Base-by-base conservation (phyloP, 1,284 basidiomycete species). In the Cryptococcus sp. region DNA sequence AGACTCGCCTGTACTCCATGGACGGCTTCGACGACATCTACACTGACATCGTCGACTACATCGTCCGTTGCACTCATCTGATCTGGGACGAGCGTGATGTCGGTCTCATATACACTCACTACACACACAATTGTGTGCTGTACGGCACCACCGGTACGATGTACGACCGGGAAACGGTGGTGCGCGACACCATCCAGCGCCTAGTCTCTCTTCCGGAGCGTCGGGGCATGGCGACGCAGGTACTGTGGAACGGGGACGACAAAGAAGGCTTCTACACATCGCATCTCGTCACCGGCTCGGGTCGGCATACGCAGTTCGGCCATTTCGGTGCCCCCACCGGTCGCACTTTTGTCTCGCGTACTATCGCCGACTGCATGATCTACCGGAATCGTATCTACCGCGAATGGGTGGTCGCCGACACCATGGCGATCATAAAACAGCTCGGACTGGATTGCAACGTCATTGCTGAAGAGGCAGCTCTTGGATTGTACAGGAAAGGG, bases 321-420 rank as follows among this genome's bases (percentile, higher is more conserved):
- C 54, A 55, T 30, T 55, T 35, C 22, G 54, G 54, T 5, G 30
- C 54, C n/a, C 54, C 54, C 11, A 55, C 54, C 16, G 54, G 54
- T 47, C 46, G 54, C 11, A 55, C 47, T 11, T 55, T 55, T 30
- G 54, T 55, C 20, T 55, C 54, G 16, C 46, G 54, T 19, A 55
- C 54, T n/a, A 55, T 55, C 23, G 54, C 54, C n/a, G 54, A 55
- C 40, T 55, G 54, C 46, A 55, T 55, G 54, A 50, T 55, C 40
- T 55, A 49, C 47, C 46, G 47, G 8, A 55, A 55, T 35, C 20
- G 38, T 20, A 55, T 55, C 54, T 55, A 55, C 23, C 54, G 54
- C 38, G 54, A 55, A 40, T 55, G 54, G 54, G 54, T 55, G 16
- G 54, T 55, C 38, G 54, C 54, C 8, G 54, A 55, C 54, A 49